Evolutionary conservation across 805 yeast species (phyloP).

Genomic region (Metschnikowia anglica): DNA sequence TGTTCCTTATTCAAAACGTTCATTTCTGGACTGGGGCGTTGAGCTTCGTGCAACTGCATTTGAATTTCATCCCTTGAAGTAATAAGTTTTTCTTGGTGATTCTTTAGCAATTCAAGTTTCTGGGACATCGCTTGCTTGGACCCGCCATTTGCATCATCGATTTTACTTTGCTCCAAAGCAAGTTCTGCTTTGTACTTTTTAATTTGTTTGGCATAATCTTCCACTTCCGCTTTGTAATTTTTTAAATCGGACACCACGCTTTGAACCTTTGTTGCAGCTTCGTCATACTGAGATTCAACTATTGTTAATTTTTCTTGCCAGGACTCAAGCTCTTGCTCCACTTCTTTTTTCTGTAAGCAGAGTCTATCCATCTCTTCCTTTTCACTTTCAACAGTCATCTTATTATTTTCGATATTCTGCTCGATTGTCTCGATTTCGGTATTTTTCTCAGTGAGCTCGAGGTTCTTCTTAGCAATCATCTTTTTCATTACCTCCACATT

Average conservation of each 20-base stretch:
- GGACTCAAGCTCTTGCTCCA: constrained; percentile 1
- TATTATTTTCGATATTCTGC: constrained; percentile 22
- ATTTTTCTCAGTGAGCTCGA: constrained; percentile 15
- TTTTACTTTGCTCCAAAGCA: constrained; percentile 35
- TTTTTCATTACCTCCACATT: constrained; percentile 35
- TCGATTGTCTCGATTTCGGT: constrained; percentile 20
- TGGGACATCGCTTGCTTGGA: constrained; percentile 34
- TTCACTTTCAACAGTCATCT: background rate
- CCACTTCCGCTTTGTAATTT: constrained; percentile 24
- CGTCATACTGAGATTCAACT: constrained; percentile 11
- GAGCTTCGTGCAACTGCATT: constrained; percentile 4
- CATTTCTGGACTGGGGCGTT: constrained; percentile 13
- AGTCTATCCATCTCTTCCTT: background rate
- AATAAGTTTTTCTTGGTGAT: constrained; percentile 11
- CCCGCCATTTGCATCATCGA: constrained; percentile 46
- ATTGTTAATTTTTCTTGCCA: constrained; percentile 3
- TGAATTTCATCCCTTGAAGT: constrained; percentile 14
- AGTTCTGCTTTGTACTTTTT: constrained; percentile 24
- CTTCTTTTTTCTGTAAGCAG: background rate
- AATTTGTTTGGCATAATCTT: constrained; percentile 13
- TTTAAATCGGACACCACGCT: constrained; percentile 13
- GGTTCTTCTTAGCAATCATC: constrained; percentile 23
- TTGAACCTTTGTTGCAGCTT: constrained; percentile 13
- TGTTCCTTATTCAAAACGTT: constrained; percentile 13
- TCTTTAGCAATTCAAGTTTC: constrained; percentile 16